Conservation (phyloP, 495 filamentous ascomycete species). For the Penicillium crystallinum region DNA sequence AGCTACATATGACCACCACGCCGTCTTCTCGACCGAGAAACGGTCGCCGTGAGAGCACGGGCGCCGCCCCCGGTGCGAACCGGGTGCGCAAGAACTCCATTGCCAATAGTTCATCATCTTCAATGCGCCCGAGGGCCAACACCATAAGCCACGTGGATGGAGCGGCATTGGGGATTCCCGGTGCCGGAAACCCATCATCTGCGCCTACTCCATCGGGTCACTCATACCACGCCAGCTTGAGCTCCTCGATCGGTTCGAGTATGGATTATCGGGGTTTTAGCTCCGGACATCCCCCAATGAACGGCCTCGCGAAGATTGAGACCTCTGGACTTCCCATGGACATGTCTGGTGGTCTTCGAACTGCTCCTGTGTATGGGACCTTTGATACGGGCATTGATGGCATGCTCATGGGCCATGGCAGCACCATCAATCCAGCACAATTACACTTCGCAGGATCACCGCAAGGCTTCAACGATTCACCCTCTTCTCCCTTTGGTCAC, state of each 20-base stretch:
- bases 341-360: slow-evolving; percentile 62
- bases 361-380: slow-evolving; percentile 67
- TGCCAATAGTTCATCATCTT: slow-evolving; percentile 55
- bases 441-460: slow-evolving; percentile 88
- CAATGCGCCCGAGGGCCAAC: slow-evolving; percentile 87
- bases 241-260: slow-evolving; percentile 57
- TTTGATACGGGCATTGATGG: slow-evolving; percentile 72
- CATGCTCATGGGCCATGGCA: slow-evolving; percentile 66
- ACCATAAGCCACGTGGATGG: slow-evolving; percentile 94
- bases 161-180: slow-evolving; percentile 65
- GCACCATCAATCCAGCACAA: slow-evolving; percentile 92
- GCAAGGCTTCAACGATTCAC: slow-evolving; percentile 58
- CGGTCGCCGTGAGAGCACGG: slow-evolving; percentile 74
- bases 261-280: slow-evolving; percentile 70
- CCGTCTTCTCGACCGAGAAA: slow-evolving; percentile 83
- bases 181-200: slow-evolving; percentile 54
- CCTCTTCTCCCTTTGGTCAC: slow-evolving; percentile 67
- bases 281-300: slow-evolving; percentile 46
- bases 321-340: slow-evolving; percentile 65
- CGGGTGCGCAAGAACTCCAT: slow-evolving; percentile 90
- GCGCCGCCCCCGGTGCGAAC: slow-evolving; percentile 63
- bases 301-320: slow-evolving; percentile 78
- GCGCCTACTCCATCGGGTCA: slow-evolving; percentile 42
- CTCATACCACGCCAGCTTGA: slow-evolving; percentile 61
- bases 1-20: slow-evolving; percentile 94